Base-by-base conservation (phyloP, 73 alveolate species). In the Paramecium pentaurelia region DNA sequence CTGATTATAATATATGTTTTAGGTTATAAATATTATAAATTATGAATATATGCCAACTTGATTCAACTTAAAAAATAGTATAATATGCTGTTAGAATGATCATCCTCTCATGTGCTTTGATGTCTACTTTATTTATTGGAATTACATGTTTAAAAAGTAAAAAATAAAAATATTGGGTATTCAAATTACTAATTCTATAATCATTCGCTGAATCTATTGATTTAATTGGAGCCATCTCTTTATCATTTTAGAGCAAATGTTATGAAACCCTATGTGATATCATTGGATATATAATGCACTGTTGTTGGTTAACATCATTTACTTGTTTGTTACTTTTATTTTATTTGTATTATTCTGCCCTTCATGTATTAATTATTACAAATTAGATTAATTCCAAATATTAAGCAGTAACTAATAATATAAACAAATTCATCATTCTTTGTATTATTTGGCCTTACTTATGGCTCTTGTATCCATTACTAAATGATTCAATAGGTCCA, bases 161-260 rank as follows among this genome's bases (percentile, higher is more conserved):
- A 1, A 80, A 49, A 20, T 47, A 22, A 2, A 45, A 47, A 47
- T 80, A 45, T 80, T 80, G 91, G 91, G 64, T 44, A 45, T 80
- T 80, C 75, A 80, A 80, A 47, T 12, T 80, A 16, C 47, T 80
- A n/a, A 44, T 80, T 27, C 44, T 44, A 38, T 64, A 80, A 49
- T 80, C 77, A n/a, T 80, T 80, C 11, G 71, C 91, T 8, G 91
- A 80, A 45, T 45, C 58, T 2, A 80, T 80, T 47, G 91, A 80
- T 80, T 44, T 80, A 12, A 44, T 49, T 1, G 91, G 91, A 47
- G 71, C 91, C 20, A 42, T 80, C 32, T 22, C 51, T 25, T 28
- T 80, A 42, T 44, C 91, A 42, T 45, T 22, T 49, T 16, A 80
- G 14, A 80, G 77, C 9, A 20, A 40, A 42, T 80, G 91, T 25